Conservation (phyloP, 768 basidiomycete genomes). For the Amyloporia xantha region DNA sequence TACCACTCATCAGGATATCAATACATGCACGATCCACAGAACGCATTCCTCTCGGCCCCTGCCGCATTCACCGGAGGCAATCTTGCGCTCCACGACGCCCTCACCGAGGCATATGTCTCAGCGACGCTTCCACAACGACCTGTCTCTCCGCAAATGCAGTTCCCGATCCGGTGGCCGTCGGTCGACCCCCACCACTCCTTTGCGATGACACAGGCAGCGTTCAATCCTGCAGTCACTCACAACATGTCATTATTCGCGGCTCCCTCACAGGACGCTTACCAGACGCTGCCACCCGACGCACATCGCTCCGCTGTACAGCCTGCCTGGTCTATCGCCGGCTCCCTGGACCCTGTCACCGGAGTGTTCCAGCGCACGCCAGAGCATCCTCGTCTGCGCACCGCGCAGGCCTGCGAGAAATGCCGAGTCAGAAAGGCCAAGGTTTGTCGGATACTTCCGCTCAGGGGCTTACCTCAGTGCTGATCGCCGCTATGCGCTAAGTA, state of each 20-base stretch:
- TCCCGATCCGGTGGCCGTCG: slow-evolving; percentile 3
- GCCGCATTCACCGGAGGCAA: slow-evolving; percentile 2
- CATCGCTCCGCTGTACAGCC: slow-evolving; percentile 12
- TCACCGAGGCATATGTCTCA: background rate
- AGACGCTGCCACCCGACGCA: background rate
- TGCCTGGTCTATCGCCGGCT: slow-evolving; percentile 40
- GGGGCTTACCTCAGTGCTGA: background rate
- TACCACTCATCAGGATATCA: background rate
- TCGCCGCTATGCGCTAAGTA: slow-evolving; percentile 19
- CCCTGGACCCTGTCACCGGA: slow-evolving; percentile 57
- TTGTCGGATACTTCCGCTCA: slow-evolving; percentile 9
- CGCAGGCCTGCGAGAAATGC: slow-evolving; percentile 74
- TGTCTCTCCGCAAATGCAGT: slow-evolving; percentile 6
- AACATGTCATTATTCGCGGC: background rate
- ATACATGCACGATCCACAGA: background rate
- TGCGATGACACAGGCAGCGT: background rate
- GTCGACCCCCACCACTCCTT: background rate
- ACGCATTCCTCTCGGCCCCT: slow-evolving; percentile 3
- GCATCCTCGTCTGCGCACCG: slow-evolving; percentile 59
- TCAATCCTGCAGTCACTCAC: background rate
- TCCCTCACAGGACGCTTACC: background rate
- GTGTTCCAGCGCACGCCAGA: slow-evolving; percentile 60
- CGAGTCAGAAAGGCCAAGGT: slow-evolving; percentile 71
- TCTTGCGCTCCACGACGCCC: background rate
- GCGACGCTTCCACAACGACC: slow-evolving; percentile 5